Percentiles rank a stretch among this genome's conserved stretches.
Evolutionary conservation across 2,329 filamentous ascomycete species (phyloP).

Genomic region (Fusarium decemcellulare): DNA sequence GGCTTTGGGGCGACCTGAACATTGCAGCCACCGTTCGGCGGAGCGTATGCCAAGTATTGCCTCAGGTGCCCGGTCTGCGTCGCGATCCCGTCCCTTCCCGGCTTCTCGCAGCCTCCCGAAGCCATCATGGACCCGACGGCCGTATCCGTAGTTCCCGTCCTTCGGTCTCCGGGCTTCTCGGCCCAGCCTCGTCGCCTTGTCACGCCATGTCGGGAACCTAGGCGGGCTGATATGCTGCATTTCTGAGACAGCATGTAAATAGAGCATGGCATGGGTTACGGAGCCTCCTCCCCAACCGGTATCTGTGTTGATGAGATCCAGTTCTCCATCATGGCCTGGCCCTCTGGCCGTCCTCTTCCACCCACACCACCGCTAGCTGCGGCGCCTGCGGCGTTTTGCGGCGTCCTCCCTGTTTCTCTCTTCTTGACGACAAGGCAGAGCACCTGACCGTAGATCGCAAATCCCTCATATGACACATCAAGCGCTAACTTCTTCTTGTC

Average conservation of each 20-base stretch:
- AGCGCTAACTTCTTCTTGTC: constrained; percentile 94
- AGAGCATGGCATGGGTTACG: constrained; percentile 38
- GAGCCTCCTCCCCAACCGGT: constrained; percentile 57
- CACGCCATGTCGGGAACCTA: constrained; percentile 30
- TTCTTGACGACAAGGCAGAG: constrained; percentile 91
- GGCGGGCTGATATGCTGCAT: constrained; percentile 26
- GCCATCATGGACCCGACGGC: constrained; percentile 32
- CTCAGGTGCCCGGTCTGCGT: constrained; percentile 3
- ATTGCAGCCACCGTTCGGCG: constrained; percentile 6
- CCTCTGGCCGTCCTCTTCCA: constrained; percentile 52
- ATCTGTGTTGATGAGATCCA: constrained; percentile 88
- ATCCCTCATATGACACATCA: constrained; percentile 92
- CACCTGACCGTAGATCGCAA: constrained; percentile 94
- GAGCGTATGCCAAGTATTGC: constrained; percentile 9
- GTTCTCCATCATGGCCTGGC: constrained; percentile 84
- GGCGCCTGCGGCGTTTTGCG: constrained; percentile 48
- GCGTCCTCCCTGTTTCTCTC: constrained; percentile 70
- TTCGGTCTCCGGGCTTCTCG: constrained; percentile 27
- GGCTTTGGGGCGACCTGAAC: constrained; percentile 4
- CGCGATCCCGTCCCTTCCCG: constrained; percentile 17
- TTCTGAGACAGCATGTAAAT: constrained; percentile 19
- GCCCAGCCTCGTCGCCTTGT: constrained; percentile 26
- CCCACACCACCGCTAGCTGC: constrained; percentile 47
- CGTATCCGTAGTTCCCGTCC: constrained; percentile 42
- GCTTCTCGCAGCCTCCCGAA: constrained; percentile 21